phyloP scores from a whole-genome alignment of 768 basidiomycete species.

The Suillus sp. region DNA sequence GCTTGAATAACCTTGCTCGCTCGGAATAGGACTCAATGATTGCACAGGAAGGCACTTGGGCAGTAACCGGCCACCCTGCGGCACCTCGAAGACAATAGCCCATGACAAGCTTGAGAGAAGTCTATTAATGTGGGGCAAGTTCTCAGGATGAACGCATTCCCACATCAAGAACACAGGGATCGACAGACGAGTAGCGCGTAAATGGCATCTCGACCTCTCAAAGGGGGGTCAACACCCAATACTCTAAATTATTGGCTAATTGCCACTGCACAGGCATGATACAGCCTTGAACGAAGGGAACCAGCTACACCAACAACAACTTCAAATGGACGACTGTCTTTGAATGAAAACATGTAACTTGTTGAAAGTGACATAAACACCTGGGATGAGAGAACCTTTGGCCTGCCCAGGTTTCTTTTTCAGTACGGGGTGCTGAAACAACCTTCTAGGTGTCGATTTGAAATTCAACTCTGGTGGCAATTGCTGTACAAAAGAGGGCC shows the following conservation, averaged over 20 bases:
- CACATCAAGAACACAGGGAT: constrained; percentile 1
- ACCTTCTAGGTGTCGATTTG: not conserved
- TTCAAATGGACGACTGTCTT: too few species aligned
- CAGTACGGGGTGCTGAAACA: not conserved
- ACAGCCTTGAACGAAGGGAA: too few species aligned
- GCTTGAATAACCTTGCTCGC: constrained; percentile 8
- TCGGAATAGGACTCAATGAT: constrained; percentile 4
- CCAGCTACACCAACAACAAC: too few species aligned
- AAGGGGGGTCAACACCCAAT: not conserved
- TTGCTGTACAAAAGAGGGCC: not conserved
- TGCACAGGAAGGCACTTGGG: not conserved
- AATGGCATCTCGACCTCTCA: constrained; percentile 1
- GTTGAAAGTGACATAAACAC: too few species aligned
- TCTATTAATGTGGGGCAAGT: not conserved
- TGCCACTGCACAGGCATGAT: too few species aligned
- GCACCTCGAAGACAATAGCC: not conserved
- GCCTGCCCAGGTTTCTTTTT: too few species aligned
- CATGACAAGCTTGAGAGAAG: constrained; percentile 7
- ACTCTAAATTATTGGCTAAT: too few species aligned
- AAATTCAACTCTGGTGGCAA: not conserved
- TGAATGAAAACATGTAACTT: too few species aligned
- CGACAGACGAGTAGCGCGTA: constrained; percentile 7
- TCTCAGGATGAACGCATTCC: constrained; percentile 6
- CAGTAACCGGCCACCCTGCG: too few species aligned
- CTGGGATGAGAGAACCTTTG: too few species aligned